Percentiles rank a stretch among this genome's conserved stretches.
These are phyloP conservation scores for Wickerhamiella galacta DNA, from an alignment of 805 yeast genomes.

Conservation along the genomic window DNA sequence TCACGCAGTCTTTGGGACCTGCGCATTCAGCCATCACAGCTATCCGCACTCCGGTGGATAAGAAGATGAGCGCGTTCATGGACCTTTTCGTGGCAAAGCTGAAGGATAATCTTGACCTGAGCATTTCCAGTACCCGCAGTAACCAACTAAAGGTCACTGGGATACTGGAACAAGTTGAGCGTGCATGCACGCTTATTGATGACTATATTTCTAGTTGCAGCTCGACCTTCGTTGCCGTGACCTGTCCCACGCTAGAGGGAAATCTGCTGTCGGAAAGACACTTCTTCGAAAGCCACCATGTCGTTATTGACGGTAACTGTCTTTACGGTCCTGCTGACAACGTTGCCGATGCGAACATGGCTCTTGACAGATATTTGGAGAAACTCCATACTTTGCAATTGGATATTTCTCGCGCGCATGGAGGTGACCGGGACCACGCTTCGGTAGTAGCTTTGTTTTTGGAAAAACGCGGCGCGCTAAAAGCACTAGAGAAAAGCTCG, in stretches of 20 bases:
- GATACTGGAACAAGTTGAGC: too few species aligned
- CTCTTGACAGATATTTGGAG: conserved; percentile 44
- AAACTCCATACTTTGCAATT: conserved; percentile 46
- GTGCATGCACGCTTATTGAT: too few species aligned
- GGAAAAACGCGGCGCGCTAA: conserved; percentile 16
- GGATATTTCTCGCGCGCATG: conserved; percentile 81
- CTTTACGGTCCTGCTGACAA: conserved; percentile 42
- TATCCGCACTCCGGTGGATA: neutral
- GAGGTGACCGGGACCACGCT: conserved; percentile 63
- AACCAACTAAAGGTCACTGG: conserved; percentile 26
- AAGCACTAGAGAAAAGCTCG: conserved; percentile 26
- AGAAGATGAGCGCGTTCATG: too few species aligned
- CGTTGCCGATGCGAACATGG: conserved; percentile 43
- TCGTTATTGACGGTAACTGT: conserved; percentile 37
- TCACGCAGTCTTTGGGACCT: conserved; percentile 26
- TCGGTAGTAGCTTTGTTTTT: conserved; percentile 56
- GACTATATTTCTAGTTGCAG: neutral
- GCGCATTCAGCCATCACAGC: neutral
- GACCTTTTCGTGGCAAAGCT: neutral
- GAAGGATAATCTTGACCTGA: conserved; percentile 4
- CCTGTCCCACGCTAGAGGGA: neutral
- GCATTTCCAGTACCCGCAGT: conserved; percentile 15
- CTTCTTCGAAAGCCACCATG: conserved; percentile 17
- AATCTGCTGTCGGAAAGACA: conserved; percentile 3
- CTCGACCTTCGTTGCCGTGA: neutral